These are phyloP conservation scores for Suhomyces atakaporum DNA, from an alignment of 1,139 yeast genomes.

Conservation along the genomic window DNA sequence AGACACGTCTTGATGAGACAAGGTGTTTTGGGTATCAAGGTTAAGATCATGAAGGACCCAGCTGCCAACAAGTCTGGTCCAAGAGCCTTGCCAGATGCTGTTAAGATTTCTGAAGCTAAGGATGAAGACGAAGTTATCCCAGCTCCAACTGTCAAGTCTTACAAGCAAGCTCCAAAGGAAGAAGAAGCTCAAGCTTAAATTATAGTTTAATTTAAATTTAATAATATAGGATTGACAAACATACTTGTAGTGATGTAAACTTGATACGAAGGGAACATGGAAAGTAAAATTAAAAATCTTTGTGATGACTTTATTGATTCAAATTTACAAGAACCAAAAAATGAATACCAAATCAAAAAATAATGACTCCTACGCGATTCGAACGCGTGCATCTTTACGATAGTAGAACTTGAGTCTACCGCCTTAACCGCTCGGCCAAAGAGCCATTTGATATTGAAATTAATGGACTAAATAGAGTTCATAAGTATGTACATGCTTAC, in stretches of 20 bases:
- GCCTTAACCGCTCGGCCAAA: conserved; percentile 10
- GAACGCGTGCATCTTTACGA: conserved; percentile 9
- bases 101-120: conserved; percentile 93
- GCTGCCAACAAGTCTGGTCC: conserved; percentile 90
- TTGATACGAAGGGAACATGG: not conserved
- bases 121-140: conserved; percentile 82
- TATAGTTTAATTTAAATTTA: conserved; percentile 3
- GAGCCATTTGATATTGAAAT: conserved; percentile 3
- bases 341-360: not conserved
- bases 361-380: conserved; percentile 9
- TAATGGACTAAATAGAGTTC: too few relatives aligned
- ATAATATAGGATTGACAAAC: conserved; percentile 2
- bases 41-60: conserved; percentile 99
- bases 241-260: not conserved
- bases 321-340: too few relatives aligned
- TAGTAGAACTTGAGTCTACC: conserved; percentile 10
- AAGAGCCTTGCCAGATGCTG: conserved; percentile 93
- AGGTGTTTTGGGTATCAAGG: conserved; percentile 99
- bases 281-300: not conserved
- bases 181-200: conserved; percentile 32
- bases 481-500: too few relatives aligned
- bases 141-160: conserved; percentile 83
- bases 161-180: conserved; percentile 45
- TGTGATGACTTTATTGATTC: too few relatives aligned
- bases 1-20: conserved; percentile 99